Percentiles rank a stretch among this genome's conserved stretches.
These are phyloP conservation scores for Gossypium anomalum DNA, from an alignment of 345 rosid genomes.

Conservation along the genomic window DNA sequence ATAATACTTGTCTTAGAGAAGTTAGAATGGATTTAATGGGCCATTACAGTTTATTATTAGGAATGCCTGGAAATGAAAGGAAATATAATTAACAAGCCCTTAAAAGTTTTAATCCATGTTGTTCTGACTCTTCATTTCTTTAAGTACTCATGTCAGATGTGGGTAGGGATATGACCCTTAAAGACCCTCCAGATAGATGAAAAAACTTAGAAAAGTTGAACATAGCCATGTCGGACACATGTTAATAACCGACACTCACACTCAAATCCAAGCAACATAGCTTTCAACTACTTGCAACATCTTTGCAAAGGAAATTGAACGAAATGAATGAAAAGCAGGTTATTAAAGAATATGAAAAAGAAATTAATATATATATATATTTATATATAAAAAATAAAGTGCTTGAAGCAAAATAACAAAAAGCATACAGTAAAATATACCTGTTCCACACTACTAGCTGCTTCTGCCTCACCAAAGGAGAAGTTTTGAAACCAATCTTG, in stretches of 20 bases:
- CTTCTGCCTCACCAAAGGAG: constrained; percentile 27
- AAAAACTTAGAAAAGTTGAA: not conserved
- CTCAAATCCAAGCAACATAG: not conserved
- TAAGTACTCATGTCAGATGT: no score
- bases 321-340: not conserved
- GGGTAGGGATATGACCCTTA: no score
- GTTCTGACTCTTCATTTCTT: no score
- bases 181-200: no score
- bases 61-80: not conserved
- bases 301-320: not conserved
- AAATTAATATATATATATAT: no score
- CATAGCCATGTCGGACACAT: not conserved
- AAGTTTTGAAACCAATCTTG: constrained; percentile 33
- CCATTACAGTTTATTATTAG: not conserved
- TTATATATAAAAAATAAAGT: not conserved
- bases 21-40: not conserved
- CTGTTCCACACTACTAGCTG: constrained; percentile 62
- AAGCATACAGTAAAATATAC: constrained; percentile 36
- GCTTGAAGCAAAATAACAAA: not conserved
- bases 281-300: not conserved
- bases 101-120: not conserved
- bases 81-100: not conserved
- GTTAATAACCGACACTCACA: not conserved
- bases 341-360: not conserved
- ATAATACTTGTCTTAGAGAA: not conserved